Base-by-base conservation (phyloP, 2,329 filamentous ascomycete species). In the Sclerotinia subarctica region DNA sequence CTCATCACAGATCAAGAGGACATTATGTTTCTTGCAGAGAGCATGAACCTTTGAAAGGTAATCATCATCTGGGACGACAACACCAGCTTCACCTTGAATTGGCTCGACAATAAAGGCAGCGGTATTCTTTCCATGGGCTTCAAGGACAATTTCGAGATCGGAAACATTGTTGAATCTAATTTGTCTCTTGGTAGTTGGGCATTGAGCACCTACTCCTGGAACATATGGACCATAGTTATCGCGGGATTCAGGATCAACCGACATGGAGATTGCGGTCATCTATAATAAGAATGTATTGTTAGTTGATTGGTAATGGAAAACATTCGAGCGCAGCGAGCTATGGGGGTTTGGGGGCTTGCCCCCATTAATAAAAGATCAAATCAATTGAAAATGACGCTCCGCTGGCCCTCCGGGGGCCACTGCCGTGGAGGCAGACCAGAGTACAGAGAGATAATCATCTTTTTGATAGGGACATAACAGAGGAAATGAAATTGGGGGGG, bases 61-160 rank as follows among this genome's bases (percentile, higher is more conserved):
- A 80, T 90, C 89, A 64, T 94, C 92, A 73, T 94, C 91, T 7
- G 95, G 95, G 13, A 98, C 95, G 17, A 98, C 92, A 59, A 99
- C 96, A 71, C 95, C 95, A 1, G 95, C 95, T 82, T 98, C 95
- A 69, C 95, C 95, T 82, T 99, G 94, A 72, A 98, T 98, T 46
- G 94, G 94, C 83, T 98, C 94, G 42, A 97, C 90, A 66, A 98
- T 88, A 83, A 98, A 96, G 17, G 93, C 94, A 57, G 94, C 94
- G 29, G 93, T 93, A 76, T 94, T 89, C 77, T 89, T 86, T 68
- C 94, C 94, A 75, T 96, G 91, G 56, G 84, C 85, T 77, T 94
- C 89, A 58, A 99, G 84, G 2, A 90, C 90, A 70, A 87, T 88
- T 74, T 93, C 90, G 13, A 98, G 83, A 75, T 96, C 93, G 42